These are phyloP conservation scores for Solanum chilense DNA, from an alignment of 257 asterid species.

Conservation along the genomic window DNA sequence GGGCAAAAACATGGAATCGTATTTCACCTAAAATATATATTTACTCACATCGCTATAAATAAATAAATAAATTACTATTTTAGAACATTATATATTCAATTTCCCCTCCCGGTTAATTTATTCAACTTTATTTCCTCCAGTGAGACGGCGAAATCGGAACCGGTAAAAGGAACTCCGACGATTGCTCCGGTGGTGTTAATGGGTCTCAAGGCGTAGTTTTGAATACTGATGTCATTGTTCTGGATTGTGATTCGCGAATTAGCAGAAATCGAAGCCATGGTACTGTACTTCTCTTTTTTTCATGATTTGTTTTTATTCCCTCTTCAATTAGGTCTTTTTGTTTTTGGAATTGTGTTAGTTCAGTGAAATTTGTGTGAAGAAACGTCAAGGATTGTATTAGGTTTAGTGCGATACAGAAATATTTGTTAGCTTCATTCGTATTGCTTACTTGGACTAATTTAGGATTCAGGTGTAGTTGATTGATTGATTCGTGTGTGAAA, in stretches of 20 bases:
- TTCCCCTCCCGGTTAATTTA: not conserved
- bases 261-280: slow-evolving; percentile 35
- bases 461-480: not conserved
- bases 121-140: not conserved
- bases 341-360: not conserved
- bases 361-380: not conserved
- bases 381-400: not conserved
- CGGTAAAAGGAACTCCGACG: not conserved
- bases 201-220: not conserved
- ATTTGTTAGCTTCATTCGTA: not conserved
- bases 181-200: not conserved
- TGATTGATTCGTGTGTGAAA: not conserved
- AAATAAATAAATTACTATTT: not conserved
- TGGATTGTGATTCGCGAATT: slow-evolving; percentile 24
- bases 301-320: not conserved
- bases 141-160: not conserved
- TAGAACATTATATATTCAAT: not conserved
- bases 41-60: not conserved
- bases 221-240: slow-evolving; percentile 16
- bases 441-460: not conserved
- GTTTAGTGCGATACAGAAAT: not conserved
- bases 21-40: not conserved
- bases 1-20: not conserved
- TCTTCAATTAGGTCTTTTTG: not conserved
- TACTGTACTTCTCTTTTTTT: not conserved